Evolutionary conservation across 306 rosid genomes (phyloP).

Genomic region (Rosa chinensis): DNA sequence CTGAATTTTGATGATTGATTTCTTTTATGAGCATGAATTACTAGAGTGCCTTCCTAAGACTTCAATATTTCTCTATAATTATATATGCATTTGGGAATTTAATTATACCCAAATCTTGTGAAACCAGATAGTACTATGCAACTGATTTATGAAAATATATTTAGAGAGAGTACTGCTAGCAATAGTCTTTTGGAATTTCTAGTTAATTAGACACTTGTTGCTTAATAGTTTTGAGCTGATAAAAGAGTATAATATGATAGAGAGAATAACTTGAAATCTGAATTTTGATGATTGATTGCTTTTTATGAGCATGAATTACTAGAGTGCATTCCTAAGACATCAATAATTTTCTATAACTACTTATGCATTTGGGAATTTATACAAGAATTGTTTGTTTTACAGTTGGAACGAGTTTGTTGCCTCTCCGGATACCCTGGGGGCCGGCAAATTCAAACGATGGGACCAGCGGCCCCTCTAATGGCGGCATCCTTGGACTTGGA

Average conservation of each 20-base stretch:
- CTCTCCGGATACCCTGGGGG: conserved; percentile 58
- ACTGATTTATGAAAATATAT: neutral
- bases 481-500: conserved; percentile 71
- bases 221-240: neutral
- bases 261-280: neutral
- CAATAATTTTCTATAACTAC: neutral
- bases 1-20: neutral
- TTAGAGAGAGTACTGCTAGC: neutral
- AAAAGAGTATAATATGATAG: neutral
- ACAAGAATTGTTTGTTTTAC: conserved; percentile 12
- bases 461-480: conserved; percentile 42
- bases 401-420: conserved; percentile 78
- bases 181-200: neutral
- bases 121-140: neutral
- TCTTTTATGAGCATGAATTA: neutral
- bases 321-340: neutral
- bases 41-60: neutral
- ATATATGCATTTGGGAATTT: neutral
- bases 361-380: neutral
- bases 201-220: neutral
- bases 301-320: neutral
- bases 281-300: neutral
- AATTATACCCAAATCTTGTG: neutral
- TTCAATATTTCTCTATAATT: neutral
- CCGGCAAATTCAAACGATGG: conserved; percentile 51